Evolutionary conservation across 2,329 filamentous ascomycete genomes (phyloP), one percentile per base, ranked within the genome.

Genomic region (Beauveria rudraprayagi): DNA sequence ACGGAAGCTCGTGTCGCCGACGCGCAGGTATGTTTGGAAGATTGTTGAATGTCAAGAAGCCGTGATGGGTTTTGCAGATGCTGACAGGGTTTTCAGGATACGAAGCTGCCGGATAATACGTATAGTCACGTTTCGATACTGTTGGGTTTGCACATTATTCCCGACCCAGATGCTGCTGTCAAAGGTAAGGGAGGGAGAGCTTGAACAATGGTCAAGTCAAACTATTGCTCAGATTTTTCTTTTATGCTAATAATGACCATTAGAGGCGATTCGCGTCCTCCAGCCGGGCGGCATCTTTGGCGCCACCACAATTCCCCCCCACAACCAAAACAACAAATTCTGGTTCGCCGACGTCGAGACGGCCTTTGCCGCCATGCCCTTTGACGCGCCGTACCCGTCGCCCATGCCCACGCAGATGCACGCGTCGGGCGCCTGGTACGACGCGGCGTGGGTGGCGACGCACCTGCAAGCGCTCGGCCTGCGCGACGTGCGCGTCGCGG

Each of bases 131-230:
- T 80, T 30, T 75, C 78, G 10, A 67, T 78, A 43, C 76, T 75
- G n/a, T 76, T 82, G 61, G 79, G 75, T 1, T 73, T 81, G 52
- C 78, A 80, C 64, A 61, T 78, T 3, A 75, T 81, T 16, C 76
- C 79, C 0, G 65, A 78, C 24, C 73, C 78, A 0, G 69, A 73
- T 52, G 66, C 66, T 2, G 68, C 70, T 0, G 54, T 74, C 0
- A 64, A 62, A 50, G 72, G 72, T 72, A 59, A 64, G 24, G 8
- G 6, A 4, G 64, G 52, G 30, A 14, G 34, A 11, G 5, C 1
- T 10, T 2, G 4, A 16, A n/a, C 30, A n/a, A 28, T 14, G 10
- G 22, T 22, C 1, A 22, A 22, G 22, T 22, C 22, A 22, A 22
- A 22, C 22, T 22, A 22, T 22, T 22, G 22, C 22, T 2, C 22